These are phyloP conservation scores for Nyctanthes arbortristis DNA, from an alignment of 257 asterid species.

Conservation along the genomic window DNA sequence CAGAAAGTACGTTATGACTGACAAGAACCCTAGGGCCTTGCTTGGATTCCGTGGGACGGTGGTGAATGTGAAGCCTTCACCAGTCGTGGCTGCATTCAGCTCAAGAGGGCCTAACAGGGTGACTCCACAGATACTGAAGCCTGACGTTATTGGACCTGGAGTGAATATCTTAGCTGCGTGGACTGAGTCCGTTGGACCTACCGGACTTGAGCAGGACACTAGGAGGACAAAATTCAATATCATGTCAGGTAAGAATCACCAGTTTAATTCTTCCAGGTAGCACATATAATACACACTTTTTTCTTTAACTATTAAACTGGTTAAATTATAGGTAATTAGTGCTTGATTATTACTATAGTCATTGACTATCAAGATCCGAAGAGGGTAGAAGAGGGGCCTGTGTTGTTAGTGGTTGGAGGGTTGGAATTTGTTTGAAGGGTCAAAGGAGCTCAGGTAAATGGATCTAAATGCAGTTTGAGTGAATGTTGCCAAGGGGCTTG, in stretches of 20 bases:
- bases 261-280: neutral
- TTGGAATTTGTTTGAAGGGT: too few relatives aligned
- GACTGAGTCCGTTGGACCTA: conserved; percentile 52
- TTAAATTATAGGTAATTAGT: too few relatives aligned
- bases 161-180: conserved; percentile 61
- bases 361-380: too few relatives aligned
- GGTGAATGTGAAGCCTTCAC: conserved; percentile 65
- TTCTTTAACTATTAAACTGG: too few relatives aligned
- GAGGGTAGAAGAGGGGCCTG: too few relatives aligned
- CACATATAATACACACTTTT: too few relatives aligned
- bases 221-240: conserved; percentile 52
- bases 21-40: conserved; percentile 37
- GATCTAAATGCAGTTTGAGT: too few relatives aligned
- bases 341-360: too few relatives aligned
- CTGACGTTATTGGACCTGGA: conserved; percentile 70
- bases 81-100: conserved; percentile 70
- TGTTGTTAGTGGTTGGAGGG: too few relatives aligned
- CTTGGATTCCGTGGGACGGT: conserved; percentile 57
- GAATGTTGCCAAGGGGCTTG: too few relatives aligned
- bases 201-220: conserved; percentile 45
- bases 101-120: conserved; percentile 61
- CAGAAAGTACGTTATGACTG: conserved; percentile 39
- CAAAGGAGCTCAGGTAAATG: too few relatives aligned
- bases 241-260: conserved; percentile 42
- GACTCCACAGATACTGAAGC: conserved; percentile 61